A percentile compares a stretch with the other conserved stretches of the same genome.
These are phyloP conservation scores for Beauveria bassiana DNA, from an alignment of 2,329 filamentous ascomycete genomes.

Conservation along the genomic window DNA sequence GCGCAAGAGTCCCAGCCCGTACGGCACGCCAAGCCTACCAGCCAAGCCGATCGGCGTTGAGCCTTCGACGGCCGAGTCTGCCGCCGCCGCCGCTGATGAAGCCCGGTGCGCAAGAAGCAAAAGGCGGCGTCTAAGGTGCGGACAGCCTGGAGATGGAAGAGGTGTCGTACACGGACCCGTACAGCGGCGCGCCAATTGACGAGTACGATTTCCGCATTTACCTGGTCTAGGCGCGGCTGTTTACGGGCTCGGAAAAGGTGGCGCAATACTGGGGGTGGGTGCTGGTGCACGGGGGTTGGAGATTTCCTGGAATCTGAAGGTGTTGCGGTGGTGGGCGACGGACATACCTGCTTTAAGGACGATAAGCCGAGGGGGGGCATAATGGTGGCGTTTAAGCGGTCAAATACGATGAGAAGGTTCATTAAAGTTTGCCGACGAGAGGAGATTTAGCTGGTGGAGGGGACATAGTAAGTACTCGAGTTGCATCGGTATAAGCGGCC, in stretches of 20 bases:
- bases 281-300: constrained; percentile 16
- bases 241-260: constrained; percentile 38
- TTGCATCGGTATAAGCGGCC: too few relatives aligned
- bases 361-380: constrained; percentile 36
- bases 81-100: neutral
- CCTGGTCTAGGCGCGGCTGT: constrained; percentile 41
- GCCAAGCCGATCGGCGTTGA: neutral
- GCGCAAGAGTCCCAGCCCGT: neutral
- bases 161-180: constrained; percentile 42
- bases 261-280: constrained; percentile 52
- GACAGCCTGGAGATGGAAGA: constrained; percentile 1
- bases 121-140: neutral
- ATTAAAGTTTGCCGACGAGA: constrained; percentile 38
- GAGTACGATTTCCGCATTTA: constrained; percentile 43
- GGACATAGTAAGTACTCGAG: constrained; percentile 30
- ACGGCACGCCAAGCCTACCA: neutral
- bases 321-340: constrained; percentile 29
- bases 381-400: constrained; percentile 44
- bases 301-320: too few relatives aligned
- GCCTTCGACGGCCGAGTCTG: neutral
- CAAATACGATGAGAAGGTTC: constrained; percentile 45
- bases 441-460: constrained; percentile 33
- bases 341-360: constrained; percentile 21
- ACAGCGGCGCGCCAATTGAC: constrained; percentile 36
- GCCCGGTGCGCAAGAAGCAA: neutral